Conservation (phyloP, 257 asterid genomes). For the Petunia axillaris region DNA sequence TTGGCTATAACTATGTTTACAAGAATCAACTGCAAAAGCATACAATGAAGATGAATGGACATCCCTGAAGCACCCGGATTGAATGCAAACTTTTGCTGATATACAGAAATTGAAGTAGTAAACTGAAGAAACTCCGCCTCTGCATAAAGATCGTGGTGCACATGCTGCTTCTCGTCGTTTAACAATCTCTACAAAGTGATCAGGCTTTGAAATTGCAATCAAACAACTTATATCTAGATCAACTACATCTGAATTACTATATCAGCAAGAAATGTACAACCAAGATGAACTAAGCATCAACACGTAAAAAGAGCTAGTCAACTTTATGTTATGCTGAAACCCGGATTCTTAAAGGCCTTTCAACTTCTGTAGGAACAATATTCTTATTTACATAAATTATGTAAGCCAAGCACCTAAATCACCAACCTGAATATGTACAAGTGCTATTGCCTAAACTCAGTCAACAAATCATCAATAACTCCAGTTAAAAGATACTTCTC, state of each 20-base stretch:
- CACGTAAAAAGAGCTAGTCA: neutral
- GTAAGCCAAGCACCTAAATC: neutral
- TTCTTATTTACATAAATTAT: slow-evolving; percentile 9
- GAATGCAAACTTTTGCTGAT: neutral
- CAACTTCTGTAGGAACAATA: neutral
- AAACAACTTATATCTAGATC: neutral
- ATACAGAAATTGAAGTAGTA: neutral
- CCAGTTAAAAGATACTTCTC: slow-evolving; percentile 48
- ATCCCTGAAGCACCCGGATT: too few species aligned
- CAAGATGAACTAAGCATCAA: slow-evolving; percentile 7
- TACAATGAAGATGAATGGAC: too few species aligned
- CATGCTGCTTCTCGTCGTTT: neutral
- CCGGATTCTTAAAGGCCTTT: neutral
- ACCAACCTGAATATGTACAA: slow-evolving; percentile 20
- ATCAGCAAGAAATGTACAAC: slow-evolving; percentile 11
- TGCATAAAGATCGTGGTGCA: neutral
- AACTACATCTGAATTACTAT: neutral
- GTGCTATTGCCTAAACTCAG: slow-evolving; percentile 27
- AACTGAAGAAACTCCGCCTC: neutral
- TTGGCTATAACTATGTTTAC: neutral
- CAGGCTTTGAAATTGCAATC: neutral
- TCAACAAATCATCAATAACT: slow-evolving; percentile 42
- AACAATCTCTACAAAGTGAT: slow-evolving; percentile 5
- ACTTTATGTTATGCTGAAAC: neutral
- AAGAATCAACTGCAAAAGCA: neutral